phyloP scores from a whole-genome alignment of 352 stramenopile genomes.

The Globisporangium heterothallicum region DNA sequence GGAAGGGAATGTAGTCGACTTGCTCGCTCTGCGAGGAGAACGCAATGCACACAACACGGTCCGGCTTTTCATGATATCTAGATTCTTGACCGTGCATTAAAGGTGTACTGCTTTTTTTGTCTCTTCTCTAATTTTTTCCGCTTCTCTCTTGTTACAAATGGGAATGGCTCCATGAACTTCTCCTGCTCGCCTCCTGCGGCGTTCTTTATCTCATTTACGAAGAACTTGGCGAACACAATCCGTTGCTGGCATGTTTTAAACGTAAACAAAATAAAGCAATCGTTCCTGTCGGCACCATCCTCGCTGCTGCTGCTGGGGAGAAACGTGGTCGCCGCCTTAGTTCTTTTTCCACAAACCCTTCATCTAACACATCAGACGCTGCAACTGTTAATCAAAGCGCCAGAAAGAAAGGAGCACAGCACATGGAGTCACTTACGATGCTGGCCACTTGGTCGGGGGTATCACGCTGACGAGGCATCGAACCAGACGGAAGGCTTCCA shows the following conservation, averaged over 20 bases:
- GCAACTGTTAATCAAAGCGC: neutral
- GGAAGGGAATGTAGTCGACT: too few relatives aligned
- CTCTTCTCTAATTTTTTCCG: neutral
- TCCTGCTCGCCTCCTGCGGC: too few relatives aligned
- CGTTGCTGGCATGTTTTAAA: constrained; percentile 13
- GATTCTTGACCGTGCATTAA: neutral
- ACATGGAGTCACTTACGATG: constrained; percentile 26
- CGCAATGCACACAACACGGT: neutral
- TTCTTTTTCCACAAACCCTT: constrained; percentile 85
- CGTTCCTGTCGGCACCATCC: neutral
- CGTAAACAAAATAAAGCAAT: constrained; percentile 28
- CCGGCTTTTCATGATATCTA: constrained; percentile 8
- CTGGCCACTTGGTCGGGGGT: constrained; percentile 42
- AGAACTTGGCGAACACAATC: too few relatives aligned
- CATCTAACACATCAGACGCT: constrained; percentile 28
- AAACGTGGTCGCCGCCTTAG: constrained; percentile 21
- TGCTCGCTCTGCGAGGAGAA: neutral
- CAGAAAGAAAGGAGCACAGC: neutral
- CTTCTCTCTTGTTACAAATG: constrained; percentile 1
- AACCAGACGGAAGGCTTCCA: constrained; percentile 23
- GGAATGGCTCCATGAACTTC: too few relatives aligned
- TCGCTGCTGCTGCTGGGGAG: neutral
- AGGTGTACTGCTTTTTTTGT: constrained; percentile 4
- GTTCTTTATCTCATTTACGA: too few relatives aligned
- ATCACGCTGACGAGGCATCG: constrained; percentile 24